Base-by-base conservation (phyloP, 2,329 filamentous ascomycete species). In the Cordyceps fumosorosea region DNA sequence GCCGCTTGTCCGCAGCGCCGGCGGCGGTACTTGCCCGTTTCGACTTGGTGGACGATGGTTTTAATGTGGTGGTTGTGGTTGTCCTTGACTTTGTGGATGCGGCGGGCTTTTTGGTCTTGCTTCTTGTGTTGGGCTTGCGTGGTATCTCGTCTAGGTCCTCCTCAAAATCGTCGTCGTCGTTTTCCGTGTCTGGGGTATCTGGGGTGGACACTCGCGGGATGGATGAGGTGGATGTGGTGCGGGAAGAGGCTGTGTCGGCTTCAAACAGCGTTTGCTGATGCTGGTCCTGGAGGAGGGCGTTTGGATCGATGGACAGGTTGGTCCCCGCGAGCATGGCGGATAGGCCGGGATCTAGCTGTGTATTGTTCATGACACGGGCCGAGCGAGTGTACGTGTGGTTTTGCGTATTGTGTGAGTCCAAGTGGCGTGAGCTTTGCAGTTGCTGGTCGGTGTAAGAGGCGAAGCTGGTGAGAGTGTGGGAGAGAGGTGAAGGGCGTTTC, bases 1-100 rank as follows among this genome's bases (percentile, higher is more conserved):
- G 48, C 8, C 70, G 70, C 1, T 74, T 72, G 11, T 79, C 76
- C 3, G 67, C 70, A 1, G 65, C 63, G 26, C 40, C 60, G 10
- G 42, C 12, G 62, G 34, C 26, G 24, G 54, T 47, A 18, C 29
- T 14, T 62, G 20, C 45, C 16, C 37, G 32, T 53, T 52, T 60
- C 11, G 57, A 53, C 37, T 22, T 60, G 22, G 50, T 60, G 24
- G 50, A 29, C 3, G 51, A 26, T 8, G 50, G 22, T 5, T 42
- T 7, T 29, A 7, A 29, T 29, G 29, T 29, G 29, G 29, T 29
- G 29, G 29, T 29, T 5, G 26, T 20, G 14, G 20, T 22, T 20
- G 45, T 18, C 14, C 63, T 58, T 51, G 64, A 7, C 26, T 66
- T 64, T 57, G 66, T 63, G 51, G 70, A 66, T 53, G 59, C 63